Evolutionary conservation across 2,329 filamentous ascomycete species (phyloP).

Genomic region (Capronia epimyces): DNA sequence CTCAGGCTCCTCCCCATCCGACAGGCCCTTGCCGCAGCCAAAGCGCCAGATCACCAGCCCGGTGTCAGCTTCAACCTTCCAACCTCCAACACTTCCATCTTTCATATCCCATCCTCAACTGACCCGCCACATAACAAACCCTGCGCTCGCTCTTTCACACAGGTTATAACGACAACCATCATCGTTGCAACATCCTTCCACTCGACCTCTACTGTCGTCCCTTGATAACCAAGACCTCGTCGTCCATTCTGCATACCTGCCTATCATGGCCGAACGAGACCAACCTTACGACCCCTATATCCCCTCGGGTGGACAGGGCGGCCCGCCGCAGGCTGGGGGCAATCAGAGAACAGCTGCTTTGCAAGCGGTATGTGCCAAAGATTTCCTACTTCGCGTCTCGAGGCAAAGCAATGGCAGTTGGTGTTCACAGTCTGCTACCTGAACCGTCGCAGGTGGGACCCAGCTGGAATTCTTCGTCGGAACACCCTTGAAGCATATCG

Average conservation of each 20-base stretch:
- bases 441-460: conserved; percentile 11
- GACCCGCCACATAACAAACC: conserved; percentile 3
- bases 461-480: conserved; percentile 1
- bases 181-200: neutral
- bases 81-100: neutral
- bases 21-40: conserved; percentile 15
- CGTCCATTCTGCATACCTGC: conserved; percentile 10
- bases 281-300: conserved; percentile 85
- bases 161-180: neutral
- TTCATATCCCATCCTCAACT: conserved; percentile 10
- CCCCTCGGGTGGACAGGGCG: conserved; percentile 55
- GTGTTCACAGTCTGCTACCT: conserved; percentile 2
- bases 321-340: conserved; percentile 40
- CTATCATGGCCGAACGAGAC: conserved; percentile 53
- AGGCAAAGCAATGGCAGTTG: neutral
- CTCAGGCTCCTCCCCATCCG: conserved; percentile 4
- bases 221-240: neutral
- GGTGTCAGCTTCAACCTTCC: conserved; percentile 10
- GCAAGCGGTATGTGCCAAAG: conserved; percentile 65
- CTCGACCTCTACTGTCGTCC: neutral
- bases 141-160: neutral
- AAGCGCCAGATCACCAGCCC: conserved; percentile 21
- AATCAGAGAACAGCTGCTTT: conserved; percentile 67
- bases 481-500: neutral
- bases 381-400: neutral